These are phyloP conservation scores for Beauveria bassiana DNA, from an alignment of 2,329 filamentous ascomycete species.

Conservation along the genomic window DNA sequence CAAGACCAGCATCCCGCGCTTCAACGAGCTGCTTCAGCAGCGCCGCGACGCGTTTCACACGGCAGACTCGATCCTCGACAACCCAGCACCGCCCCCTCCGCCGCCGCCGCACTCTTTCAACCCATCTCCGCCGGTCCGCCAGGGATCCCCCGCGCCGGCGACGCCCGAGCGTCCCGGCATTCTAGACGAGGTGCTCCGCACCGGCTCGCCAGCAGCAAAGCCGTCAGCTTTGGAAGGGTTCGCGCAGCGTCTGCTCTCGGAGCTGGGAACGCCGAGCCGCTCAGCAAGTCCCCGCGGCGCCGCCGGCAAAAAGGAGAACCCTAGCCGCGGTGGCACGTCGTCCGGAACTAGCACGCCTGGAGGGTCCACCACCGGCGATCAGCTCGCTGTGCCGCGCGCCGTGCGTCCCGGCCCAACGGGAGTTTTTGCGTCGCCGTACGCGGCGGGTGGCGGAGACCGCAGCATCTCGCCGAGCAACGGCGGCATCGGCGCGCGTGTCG, in stretches of 20 bases:
- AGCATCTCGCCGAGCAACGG: conserved; percentile 35
- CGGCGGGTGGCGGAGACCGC: conserved; percentile 18
- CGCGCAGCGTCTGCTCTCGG: conserved; percentile 54
- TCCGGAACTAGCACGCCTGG: conserved; percentile 24
- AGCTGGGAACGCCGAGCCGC: conserved; percentile 47
- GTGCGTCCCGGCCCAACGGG: conserved; percentile 23
- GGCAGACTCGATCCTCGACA: conserved; percentile 41
- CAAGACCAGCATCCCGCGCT: conserved; percentile 53
- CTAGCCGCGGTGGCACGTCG: conserved; percentile 18
- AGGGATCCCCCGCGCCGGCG: conserved; percentile 23
- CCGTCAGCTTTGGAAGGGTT: conserved; percentile 52
- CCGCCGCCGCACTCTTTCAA: not conserved
- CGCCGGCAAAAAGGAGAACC: conserved; percentile 36
- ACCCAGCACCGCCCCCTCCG: conserved; percentile 18
- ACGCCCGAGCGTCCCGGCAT: conserved; percentile 34
- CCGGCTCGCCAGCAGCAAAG: conserved; percentile 44
- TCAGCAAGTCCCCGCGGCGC: conserved; percentile 36
- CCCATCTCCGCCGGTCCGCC: conserved; percentile 15
- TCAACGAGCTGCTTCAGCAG: conserved; percentile 62
- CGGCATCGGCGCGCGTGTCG: conserved; percentile 21
- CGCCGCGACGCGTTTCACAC: conserved; percentile 57
- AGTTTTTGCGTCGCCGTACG: not conserved
- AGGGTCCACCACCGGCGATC: conserved; percentile 18
- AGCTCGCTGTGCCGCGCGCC: conserved; percentile 21
- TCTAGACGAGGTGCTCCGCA: conserved; percentile 36